Conservation (phyloP, 2,329 filamentous ascomycete genomes). For the Microascus cirrosus region DNA sequence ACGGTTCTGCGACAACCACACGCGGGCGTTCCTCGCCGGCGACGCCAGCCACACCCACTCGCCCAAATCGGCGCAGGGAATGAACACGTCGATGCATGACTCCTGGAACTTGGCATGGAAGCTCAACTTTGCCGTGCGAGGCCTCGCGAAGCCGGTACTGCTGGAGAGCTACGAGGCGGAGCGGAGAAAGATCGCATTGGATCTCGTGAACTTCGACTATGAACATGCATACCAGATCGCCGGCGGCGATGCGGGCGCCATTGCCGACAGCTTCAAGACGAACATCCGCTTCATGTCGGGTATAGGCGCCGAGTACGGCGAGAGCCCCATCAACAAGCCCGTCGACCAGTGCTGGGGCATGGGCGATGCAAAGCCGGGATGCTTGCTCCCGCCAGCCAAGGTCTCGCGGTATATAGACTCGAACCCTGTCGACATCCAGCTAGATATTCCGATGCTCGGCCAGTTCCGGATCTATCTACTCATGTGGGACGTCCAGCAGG, state of each 20-base stretch:
- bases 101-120: slow-evolving; percentile 49
- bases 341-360: slow-evolving; percentile 26
- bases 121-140: slow-evolving; percentile 40
- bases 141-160: slow-evolving; percentile 40
- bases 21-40: slow-evolving; percentile 56
- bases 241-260: slow-evolving; percentile 48
- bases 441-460: slow-evolving; percentile 66
- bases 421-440: slow-evolving; percentile 66
- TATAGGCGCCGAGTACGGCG: slow-evolving; percentile 50
- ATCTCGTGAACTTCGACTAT: slow-evolving; percentile 48
- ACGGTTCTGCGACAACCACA: slow-evolving; percentile 51
- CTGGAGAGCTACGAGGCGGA: slow-evolving; percentile 53
- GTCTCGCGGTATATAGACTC: slow-evolving; percentile 67
- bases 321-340: slow-evolving; percentile 37
- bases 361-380: slow-evolving; percentile 41
- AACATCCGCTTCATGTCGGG: slow-evolving; percentile 67
- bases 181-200: slow-evolving; percentile 48
- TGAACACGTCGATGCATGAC: slow-evolving; percentile 53
- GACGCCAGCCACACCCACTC: slow-evolving; percentile 65
- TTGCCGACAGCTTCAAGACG: slow-evolving; percentile 58
- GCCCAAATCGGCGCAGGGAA: slow-evolving; percentile 59
- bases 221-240: slow-evolving; percentile 47
- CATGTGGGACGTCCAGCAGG: slow-evolving; percentile 46
- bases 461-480: slow-evolving; percentile 70
- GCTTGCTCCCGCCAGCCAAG: slow-evolving; percentile 53